Evolutionary conservation across 768 basidiomycete genomes (phyloP).

Genomic region (Boletus vinaceobasis): DNA sequence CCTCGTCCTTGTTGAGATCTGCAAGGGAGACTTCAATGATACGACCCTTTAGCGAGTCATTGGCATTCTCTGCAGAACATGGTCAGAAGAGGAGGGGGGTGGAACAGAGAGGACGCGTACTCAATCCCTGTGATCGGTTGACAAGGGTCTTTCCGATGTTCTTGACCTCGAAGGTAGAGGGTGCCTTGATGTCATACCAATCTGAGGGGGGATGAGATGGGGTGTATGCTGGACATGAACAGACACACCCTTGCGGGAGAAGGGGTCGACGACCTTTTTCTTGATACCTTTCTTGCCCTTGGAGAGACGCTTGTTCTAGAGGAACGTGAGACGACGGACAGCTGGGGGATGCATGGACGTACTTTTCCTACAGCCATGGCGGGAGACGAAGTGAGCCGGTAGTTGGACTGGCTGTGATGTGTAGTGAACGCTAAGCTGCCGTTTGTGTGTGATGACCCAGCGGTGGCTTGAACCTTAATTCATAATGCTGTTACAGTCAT

Average conservation of each 20-base stretch:
- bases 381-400: slow-evolving; percentile 41
- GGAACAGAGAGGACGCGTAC: slow-evolving; percentile 50
- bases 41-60: slow-evolving; percentile 96
- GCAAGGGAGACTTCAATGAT: slow-evolving; percentile 94
- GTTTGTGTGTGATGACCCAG: slow-evolving; percentile 11
- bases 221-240: not conserved
- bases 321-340: slow-evolving; percentile 1
- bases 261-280: slow-evolving; percentile 99
- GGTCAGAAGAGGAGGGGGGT: slow-evolving; percentile 6
- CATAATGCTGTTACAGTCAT: slow-evolving; percentile 33
- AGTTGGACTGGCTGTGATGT: slow-evolving; percentile 47
- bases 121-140: slow-evolving; percentile 97
- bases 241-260: slow-evolving; percentile 91
- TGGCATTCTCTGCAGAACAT: slow-evolving; percentile 79
- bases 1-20: slow-evolving; percentile 99
- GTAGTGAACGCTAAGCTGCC: slow-evolving; percentile 11
- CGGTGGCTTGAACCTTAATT: slow-evolving; percentile 64
- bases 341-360: slow-evolving; percentile 18
- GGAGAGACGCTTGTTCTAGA: slow-evolving; percentile 93
- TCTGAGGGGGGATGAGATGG: slow-evolving; percentile 46
- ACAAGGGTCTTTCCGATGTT: slow-evolving; percentile 98
- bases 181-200: slow-evolving; percentile 99
- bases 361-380: slow-evolving; percentile 91
- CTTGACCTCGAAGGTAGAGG: slow-evolving; percentile 93
- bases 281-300: slow-evolving; percentile 99